Percentiles rank a stretch among this genome's conserved stretches.
phyloP scores from a whole-genome alignment of 1,139 yeast genomes.

The Wickerhamiella pararugosa region DNA sequence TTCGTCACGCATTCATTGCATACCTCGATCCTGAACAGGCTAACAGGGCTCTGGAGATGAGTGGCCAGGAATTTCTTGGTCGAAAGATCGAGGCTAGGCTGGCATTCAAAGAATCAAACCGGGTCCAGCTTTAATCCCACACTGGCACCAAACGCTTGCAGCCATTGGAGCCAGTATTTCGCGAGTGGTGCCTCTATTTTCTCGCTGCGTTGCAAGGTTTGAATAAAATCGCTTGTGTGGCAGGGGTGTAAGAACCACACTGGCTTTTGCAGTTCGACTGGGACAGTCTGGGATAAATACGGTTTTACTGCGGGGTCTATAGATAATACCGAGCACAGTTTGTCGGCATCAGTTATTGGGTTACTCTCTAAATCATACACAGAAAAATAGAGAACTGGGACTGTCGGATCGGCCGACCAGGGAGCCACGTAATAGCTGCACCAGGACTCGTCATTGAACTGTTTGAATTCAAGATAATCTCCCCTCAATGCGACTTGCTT shows the following conservation, averaged over 20 bases:
- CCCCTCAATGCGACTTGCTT: too few species aligned
- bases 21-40: too few species aligned
- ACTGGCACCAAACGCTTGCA: constrained; percentile 11
- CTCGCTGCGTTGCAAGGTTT: not conserved
- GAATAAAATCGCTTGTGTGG: constrained; percentile 15
- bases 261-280: constrained; percentile 23
- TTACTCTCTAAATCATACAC: constrained; percentile 12
- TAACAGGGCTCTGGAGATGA: too few species aligned
- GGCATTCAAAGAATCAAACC: too few species aligned
- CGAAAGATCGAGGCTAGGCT: too few species aligned
- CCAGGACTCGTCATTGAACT: too few species aligned
- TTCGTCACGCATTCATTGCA: too few species aligned
- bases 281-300: constrained; percentile 22
- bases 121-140: constrained; percentile 6
- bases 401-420: constrained; percentile 21
- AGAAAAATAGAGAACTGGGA: constrained; percentile 23
- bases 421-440: constrained; percentile 16
- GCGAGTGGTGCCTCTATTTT: too few species aligned
- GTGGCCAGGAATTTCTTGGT: too few species aligned
- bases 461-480: too few species aligned
- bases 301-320: not conserved
- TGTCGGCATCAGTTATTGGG: constrained; percentile 14
- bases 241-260: constrained; percentile 28
- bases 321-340: constrained; percentile 4
- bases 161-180: constrained; percentile 12